phyloP scores from a whole-genome alignment of 2,329 filamentous ascomycete genomes.

The Curvularia sp. region DNA sequence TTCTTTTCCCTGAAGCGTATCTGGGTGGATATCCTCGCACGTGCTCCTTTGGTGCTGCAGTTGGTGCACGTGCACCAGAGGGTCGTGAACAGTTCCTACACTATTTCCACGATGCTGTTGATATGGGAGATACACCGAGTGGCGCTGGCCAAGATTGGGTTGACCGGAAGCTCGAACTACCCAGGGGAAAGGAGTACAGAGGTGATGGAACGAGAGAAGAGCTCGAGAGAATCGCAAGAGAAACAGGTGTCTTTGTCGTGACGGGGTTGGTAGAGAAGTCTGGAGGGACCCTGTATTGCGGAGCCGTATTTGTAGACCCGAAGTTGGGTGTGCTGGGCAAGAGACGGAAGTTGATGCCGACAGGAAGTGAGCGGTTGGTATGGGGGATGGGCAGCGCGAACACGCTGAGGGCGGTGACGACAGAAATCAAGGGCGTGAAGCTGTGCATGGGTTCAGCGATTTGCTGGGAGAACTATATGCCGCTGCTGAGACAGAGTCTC shows the following conservation, averaged over 20 bases:
- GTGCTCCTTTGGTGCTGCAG: conserved; percentile 74
- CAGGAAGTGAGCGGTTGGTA: conserved; percentile 79
- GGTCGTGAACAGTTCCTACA: conserved; percentile 82
- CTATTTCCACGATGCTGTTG: conserved; percentile 81
- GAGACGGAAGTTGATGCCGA: conserved; percentile 92
- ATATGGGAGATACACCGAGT: conserved; percentile 78
- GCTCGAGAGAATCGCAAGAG: conserved; percentile 75
- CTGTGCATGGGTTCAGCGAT: conserved; percentile 86
- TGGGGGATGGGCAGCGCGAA: conserved; percentile 87
- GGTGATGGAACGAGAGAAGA: conserved; percentile 82
- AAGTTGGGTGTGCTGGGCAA: conserved; percentile 77
- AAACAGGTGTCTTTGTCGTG: conserved; percentile 83
- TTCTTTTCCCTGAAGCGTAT: conserved; percentile 92
- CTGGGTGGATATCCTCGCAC: conserved; percentile 90
- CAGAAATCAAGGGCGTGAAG: conserved; percentile 77
- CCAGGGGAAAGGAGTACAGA: conserved; percentile 56
- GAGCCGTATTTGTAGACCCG: conserved; percentile 82
- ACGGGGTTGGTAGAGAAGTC: conserved; percentile 80
- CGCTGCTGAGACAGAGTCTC: conserved; percentile 79
- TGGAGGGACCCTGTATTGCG: conserved; percentile 84
- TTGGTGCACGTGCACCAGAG: conserved; percentile 71
- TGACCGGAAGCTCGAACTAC: conserved; percentile 63
- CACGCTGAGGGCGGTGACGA: conserved; percentile 79
- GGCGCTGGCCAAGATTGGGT: conserved; percentile 79
- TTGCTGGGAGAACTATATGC: conserved; percentile 98